Conservation (phyloP, 768 basidiomycete species). For the Melanogaster broomeanus region DNA sequence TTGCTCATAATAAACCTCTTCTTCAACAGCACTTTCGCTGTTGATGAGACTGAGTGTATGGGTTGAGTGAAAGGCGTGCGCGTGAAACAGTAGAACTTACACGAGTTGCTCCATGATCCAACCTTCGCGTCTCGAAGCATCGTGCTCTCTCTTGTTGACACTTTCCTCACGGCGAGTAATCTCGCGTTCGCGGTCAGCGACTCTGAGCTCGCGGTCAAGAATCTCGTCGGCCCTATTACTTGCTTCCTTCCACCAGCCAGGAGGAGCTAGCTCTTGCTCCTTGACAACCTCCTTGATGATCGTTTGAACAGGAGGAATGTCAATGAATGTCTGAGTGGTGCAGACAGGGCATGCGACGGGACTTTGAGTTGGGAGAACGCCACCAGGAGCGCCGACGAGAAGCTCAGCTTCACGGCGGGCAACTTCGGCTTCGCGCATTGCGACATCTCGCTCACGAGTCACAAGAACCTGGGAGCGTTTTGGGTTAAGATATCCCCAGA, state of each 20-base stretch:
- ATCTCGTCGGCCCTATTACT: slow-evolving; percentile 76
- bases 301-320: slow-evolving; percentile 69
- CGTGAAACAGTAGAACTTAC: slow-evolving; percentile 44
- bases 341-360: slow-evolving; percentile 61
- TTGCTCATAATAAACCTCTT: slow-evolving; percentile 81
- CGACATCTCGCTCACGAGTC: slow-evolving; percentile 76
- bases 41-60: slow-evolving; percentile 57
- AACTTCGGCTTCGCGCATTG: slow-evolving; percentile 83
- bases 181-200: slow-evolving; percentile 83
- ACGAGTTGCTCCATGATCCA: slow-evolving; percentile 95
- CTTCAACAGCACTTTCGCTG: slow-evolving; percentile 72
- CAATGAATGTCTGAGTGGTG: slow-evolving; percentile 49
- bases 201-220: slow-evolving; percentile 81
- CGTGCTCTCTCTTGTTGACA: slow-evolving; percentile 84
- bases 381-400: slow-evolving; percentile 80
- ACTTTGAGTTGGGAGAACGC: slow-evolving; percentile 61
- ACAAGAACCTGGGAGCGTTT: slow-evolving; percentile 82
- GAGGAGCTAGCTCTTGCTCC: slow-evolving; percentile 75
- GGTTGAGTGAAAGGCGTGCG: slow-evolving; percentile 2
- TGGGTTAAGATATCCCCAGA: slow-evolving; percentile 76
- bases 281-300: slow-evolving; percentile 88
- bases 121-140: slow-evolving; percentile 80
- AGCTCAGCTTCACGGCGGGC: slow-evolving; percentile 87
- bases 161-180: slow-evolving; percentile 84
- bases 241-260: slow-evolving; percentile 75